These are phyloP conservation scores for Solanum virginianum DNA, from an alignment of 257 asterid species.

Conservation along the genomic window DNA sequence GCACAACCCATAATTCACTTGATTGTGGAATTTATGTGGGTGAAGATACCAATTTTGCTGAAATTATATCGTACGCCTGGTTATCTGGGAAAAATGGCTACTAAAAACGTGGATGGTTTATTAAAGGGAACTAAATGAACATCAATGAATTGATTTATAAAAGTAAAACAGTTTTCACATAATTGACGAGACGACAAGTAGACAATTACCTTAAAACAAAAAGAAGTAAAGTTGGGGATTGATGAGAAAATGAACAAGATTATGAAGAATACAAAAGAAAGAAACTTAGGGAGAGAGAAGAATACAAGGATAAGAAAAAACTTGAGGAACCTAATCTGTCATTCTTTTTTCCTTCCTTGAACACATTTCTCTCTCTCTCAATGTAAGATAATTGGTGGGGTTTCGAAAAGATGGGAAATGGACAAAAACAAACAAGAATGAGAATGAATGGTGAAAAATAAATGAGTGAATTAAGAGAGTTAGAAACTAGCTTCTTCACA, in stretches of 20 bases:
- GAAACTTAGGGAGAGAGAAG: background rate
- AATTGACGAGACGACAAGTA: background rate
- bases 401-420: background rate
- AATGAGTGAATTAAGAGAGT: background rate
- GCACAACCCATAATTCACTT: conserved; percentile 1
- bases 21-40: background rate
- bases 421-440: background rate
- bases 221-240: background rate
- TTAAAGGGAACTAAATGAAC: too few relatives aligned
- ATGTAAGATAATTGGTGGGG: background rate
- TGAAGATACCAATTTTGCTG: too few relatives aligned
- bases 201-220: background rate
- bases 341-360: background rate
- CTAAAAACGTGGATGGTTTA: background rate
- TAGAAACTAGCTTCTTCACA: background rate
- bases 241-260: background rate
- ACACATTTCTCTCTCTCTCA: background rate
- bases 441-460: background rate
- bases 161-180: background rate
- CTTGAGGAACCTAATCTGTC: background rate
- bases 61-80: too few relatives aligned
- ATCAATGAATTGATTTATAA: background rate
- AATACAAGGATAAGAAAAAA: background rate
- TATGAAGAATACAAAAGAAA: background rate
- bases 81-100: background rate